Evolutionary conservation across 495 filamentous ascomycete species (phyloP), one percentile per base, ranked within the genome.

Genomic region (Jackrogersella multiformis): DNA sequence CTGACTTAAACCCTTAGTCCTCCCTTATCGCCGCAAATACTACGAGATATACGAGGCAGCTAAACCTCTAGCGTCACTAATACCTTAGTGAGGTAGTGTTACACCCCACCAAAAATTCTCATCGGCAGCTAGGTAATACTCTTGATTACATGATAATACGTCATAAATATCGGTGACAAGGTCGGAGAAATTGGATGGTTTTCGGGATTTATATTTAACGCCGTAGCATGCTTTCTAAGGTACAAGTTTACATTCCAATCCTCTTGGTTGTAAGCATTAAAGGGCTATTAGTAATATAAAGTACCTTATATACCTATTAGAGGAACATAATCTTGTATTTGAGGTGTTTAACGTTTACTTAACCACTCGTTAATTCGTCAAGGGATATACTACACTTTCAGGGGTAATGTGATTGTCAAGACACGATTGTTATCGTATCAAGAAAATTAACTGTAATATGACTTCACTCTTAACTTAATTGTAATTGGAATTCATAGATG

Each of bases 91-190:
- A 4, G 7, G 4, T 4, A 30, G 26, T 21, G 21, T 46, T 46
- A 26, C 24, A 13, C 23, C 42, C 42, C 42, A n/a, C 42, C 12
- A 46, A 12, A 2, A 2, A 24, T 24, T 46, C 4, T n/a, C 42
- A 24, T 46, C 42, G 42, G 42, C 42, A 46, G 21, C 42, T 46
- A 46, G 21, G 20, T 46, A 46, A 24, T 26, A 46, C 15, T 46
- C 26, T 46, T 21, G 21, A 10, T 46, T n/a, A n/a, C n/a, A n/a
- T 46, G 23, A n/a, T 46, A 46, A 46, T 46, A n/a, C 12, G 21
- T 21, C 10, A 21, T 20, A 21, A 21, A 26, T 46, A 26, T 26
- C 42, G 21, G 4, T 12, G 42, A 46, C 26, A 15, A 4, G 2
- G 5, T n/a, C 21, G 13, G 42, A 5, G 23, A 3, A 26, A 8